These are phyloP conservation scores for Porcisia hertigi DNA, from an alignment of 208 protist genomes.

Conservation along the genomic window DNA sequence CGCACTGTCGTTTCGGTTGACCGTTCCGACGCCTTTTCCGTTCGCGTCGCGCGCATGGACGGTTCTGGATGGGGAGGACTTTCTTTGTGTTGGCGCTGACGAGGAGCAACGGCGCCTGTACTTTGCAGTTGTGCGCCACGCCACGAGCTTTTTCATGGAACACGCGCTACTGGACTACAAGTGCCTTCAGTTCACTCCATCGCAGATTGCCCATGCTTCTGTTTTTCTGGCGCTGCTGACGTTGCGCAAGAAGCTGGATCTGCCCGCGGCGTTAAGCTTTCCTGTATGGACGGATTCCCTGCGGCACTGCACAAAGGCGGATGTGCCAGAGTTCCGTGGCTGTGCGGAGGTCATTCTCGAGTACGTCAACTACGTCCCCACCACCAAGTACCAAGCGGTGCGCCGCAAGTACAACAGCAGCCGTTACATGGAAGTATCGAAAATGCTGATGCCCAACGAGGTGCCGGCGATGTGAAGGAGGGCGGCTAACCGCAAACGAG, in stretches of 20 bases:
- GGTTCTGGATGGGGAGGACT: constrained; percentile 70
- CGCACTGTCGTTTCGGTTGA: constrained; percentile 87
- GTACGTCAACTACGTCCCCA: constrained; percentile 76
- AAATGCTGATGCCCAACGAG: constrained; percentile 67
- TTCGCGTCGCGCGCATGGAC: constrained; percentile 84
- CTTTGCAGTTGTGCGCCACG: constrained; percentile 52
- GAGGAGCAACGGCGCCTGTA: constrained; percentile 44
- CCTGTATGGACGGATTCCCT: constrained; percentile 67
- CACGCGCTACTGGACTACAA: constrained; percentile 88
- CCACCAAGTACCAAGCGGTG: constrained; percentile 86
- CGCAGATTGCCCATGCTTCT: constrained; percentile 90
- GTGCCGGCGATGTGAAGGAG: constrained; percentile 33
- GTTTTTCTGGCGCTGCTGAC: constrained; percentile 89
- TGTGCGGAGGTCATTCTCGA: constrained; percentile 85
- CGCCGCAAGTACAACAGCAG: constrained; percentile 86
- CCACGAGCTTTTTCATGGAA: constrained; percentile 87
- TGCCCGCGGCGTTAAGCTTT: constrained; percentile 14
- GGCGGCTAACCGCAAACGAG: neutral
- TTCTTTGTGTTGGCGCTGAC: constrained; percentile 31
- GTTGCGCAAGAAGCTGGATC: constrained; percentile 51
- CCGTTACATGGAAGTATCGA: constrained; percentile 78
- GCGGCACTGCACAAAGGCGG: constrained; percentile 67
- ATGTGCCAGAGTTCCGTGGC: constrained; percentile 63
- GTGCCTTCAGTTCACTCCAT: constrained; percentile 92
- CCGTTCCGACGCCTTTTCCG: constrained; percentile 81